Evolutionary conservation across 371 early-diverging fungal species (phyloP), one percentile per base, ranked within the genome.

Genomic region (Globomyces sp.): DNA sequence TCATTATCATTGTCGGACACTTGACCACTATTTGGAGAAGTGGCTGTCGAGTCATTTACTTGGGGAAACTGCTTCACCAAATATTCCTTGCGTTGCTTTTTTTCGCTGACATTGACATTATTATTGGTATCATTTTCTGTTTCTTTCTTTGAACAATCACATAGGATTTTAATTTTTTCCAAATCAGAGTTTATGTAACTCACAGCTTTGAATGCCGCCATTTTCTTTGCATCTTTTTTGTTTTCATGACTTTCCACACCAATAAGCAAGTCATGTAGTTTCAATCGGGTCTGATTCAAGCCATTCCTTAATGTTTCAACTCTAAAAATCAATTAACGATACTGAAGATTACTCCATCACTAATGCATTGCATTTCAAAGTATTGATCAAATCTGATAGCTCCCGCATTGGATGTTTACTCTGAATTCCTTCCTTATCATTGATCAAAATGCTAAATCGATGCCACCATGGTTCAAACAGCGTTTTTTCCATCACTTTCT

Each of bases 391-490:
- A 11, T 47, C 36, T 41, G 43, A 13, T 41, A 71, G 36, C 2
- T 63, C 58, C 9, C 55, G 43, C 1, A 68, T 10, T 36, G 64
- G 60, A 59, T 71, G 51, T 10, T 39, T 63, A 5, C 2, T 64
- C 34, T 46, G 46, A 36, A 63, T 4, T 1, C 53, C 63, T 11
- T 3, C 42, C 6, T 4, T 1, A 8, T 46, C 39, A 45, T 50
- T 41, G 11, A 42, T n/a, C 0, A 51, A 45, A 3, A 37, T 43
- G 4, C 4, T 57, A 64, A 68, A 68, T 36, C 44, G 45, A 34
- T 50, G 2, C 76, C 71, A 73, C 71, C 71, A 78, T 0, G 72
- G 73, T 4, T 60, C n/a, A 8, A 79, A 57, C n/a, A 79, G 10
- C 2, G 69, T 69, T 10, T 41, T n/a, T 2, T 69, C n/a, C 6